phyloP scores from a whole-genome alignment of 78 protist genomes.

The Tieghemostelium lacteum region DNA sequence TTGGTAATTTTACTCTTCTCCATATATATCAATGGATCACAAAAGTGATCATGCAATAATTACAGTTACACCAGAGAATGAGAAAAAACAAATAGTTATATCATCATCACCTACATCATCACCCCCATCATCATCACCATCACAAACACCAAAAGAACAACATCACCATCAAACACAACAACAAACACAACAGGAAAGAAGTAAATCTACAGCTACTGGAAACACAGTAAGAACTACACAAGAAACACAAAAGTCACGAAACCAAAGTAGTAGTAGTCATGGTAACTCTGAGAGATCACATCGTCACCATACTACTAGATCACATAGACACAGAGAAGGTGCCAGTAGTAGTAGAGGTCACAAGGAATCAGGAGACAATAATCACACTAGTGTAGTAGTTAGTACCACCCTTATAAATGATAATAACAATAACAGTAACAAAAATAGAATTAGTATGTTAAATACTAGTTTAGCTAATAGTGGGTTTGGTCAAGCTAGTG shows the following conservation, averaged over 20 bases:
- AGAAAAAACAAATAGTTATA: background rate
- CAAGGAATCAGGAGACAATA: background rate
- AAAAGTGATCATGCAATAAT: background rate
- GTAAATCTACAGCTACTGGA: too few species aligned
- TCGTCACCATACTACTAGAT: background rate
- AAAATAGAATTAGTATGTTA: conserved; percentile 3
- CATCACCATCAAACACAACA: background rate
- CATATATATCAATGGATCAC: background rate
- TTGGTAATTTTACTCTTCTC: too few species aligned
- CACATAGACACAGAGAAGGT: background rate
- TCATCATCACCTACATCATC: conserved; percentile 18
- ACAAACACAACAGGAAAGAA: background rate
- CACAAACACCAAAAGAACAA: background rate
- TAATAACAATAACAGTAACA: conserved; percentile 1
- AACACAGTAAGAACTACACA: too few species aligned
- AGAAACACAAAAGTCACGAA: background rate
- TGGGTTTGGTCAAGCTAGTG: background rate
- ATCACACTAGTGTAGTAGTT: background rate
- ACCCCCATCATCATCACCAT: conserved; percentile 2
- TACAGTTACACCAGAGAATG: background rate
- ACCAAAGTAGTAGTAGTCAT: background rate
- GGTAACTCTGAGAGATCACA: background rate
- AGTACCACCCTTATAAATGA: background rate
- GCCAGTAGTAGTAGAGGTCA: background rate
- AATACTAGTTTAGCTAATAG: background rate